These are phyloP conservation scores for Hemerocallis citrina DNA, from an alignment of 106 monocot genomes.

Conservation along the genomic window DNA sequence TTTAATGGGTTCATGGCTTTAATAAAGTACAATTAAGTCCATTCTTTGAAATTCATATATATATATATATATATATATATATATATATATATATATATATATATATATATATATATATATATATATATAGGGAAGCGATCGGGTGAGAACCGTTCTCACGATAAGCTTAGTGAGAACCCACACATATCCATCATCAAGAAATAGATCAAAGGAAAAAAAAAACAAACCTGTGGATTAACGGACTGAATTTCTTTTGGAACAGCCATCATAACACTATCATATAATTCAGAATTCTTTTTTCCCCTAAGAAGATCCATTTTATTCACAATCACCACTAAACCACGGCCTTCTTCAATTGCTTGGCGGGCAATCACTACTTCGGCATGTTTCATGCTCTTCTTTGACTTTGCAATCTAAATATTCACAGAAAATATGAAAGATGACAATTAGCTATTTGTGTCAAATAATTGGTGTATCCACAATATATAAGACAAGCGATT, in stretches of 20 bases:
- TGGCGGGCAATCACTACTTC: conserved; percentile 83
- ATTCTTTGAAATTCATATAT: too few species aligned
- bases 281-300: conserved; percentile 26
- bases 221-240: conserved; percentile 78
- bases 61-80: too few species aligned
- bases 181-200: neutral
- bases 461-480: neutral
- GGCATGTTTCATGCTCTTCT: conserved; percentile 84
- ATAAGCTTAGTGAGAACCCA: too few species aligned
- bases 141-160: too few species aligned
- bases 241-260: conserved; percentile 88
- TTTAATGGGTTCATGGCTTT: too few species aligned
- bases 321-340: conserved; percentile 88
- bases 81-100: too few species aligned
- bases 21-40: too few species aligned
- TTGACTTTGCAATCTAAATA: conserved; percentile 71
- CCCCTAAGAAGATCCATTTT: conserved; percentile 94
- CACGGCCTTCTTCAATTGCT: conserved; percentile 98
- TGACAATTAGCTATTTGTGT: neutral
- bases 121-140: too few species aligned
- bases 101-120: too few species aligned
- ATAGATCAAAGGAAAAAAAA: neutral
- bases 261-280: conserved; percentile 57
- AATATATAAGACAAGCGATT: neutral
- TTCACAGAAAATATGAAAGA: conserved; percentile 5